phyloP scores from a whole-genome alignment of 345 rosid species.

The Laguncularia racemosa region DNA sequence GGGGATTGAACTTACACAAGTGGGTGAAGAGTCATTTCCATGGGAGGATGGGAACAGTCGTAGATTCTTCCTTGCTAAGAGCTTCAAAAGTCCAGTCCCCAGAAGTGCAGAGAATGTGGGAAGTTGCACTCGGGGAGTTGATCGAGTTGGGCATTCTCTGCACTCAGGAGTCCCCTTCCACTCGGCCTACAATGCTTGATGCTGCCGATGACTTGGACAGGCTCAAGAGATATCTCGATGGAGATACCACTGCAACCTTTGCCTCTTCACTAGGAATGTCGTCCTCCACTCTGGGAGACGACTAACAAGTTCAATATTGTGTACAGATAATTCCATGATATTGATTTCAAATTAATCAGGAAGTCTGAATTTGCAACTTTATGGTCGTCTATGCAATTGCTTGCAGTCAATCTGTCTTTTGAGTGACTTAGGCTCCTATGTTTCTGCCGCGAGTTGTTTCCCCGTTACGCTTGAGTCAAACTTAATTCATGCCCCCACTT shows the following conservation, averaged over 20 bases:
- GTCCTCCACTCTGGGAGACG: slow-evolving; percentile 34
- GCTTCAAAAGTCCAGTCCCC: slow-evolving; percentile 29
- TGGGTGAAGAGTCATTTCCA: slow-evolving; percentile 41
- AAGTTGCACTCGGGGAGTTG: slow-evolving; percentile 33
- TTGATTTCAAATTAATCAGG: too few species aligned
- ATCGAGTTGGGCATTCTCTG: slow-evolving; percentile 50
- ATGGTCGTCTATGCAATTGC: too few species aligned
- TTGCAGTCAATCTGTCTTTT: too few species aligned
- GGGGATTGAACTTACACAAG: slow-evolving; percentile 33
- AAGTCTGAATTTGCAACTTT: too few species aligned
- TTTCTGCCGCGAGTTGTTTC: too few species aligned
- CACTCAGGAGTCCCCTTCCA: slow-evolving; percentile 46
- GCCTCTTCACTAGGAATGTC: slow-evolving; percentile 48
- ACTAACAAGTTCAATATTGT: slow-evolving; percentile 5
- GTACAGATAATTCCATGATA: too few species aligned
- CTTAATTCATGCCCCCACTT: too few species aligned
- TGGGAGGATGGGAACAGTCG: slow-evolving; percentile 28
- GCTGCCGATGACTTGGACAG: slow-evolving; percentile 48
- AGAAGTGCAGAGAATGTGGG: slow-evolving; percentile 46
- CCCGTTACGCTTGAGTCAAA: too few species aligned
- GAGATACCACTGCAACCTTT: slow-evolving; percentile 37
- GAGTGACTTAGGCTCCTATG: too few species aligned
- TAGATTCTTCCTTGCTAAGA: slow-evolving; percentile 36
- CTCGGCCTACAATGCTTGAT: slow-evolving; percentile 53
- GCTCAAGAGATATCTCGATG: slow-evolving; percentile 41